These are phyloP conservation scores for Podospora pseudopauciseta DNA, from an alignment of 495 filamentous ascomycete genomes.

Conservation along the genomic window DNA sequence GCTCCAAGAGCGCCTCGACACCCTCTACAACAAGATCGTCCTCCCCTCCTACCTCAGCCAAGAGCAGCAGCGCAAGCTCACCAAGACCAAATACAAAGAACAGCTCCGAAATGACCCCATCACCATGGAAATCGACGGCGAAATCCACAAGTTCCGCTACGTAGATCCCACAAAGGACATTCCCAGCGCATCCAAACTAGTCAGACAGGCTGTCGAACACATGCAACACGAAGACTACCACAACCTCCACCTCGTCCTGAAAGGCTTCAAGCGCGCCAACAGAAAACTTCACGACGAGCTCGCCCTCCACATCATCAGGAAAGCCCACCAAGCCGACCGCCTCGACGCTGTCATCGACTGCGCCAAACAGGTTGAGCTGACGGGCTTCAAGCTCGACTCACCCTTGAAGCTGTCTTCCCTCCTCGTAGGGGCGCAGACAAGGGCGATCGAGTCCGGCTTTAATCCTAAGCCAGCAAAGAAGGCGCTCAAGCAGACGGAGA, in stretches of 20 bases:
- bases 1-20: constrained; percentile 42
- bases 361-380: constrained; percentile 44
- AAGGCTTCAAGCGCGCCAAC: constrained; percentile 45
- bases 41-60: constrained; percentile 57
- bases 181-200: constrained; percentile 31
- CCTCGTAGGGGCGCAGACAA: constrained; percentile 50
- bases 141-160: constrained; percentile 53
- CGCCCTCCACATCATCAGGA: constrained; percentile 42
- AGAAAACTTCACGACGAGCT: constrained; percentile 30
- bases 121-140: constrained; percentile 56
- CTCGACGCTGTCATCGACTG: constrained; percentile 52
- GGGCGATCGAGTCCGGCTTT: constrained; percentile 45
- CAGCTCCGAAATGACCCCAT: constrained; percentile 57
- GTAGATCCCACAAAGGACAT: constrained; percentile 33
- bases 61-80: constrained; percentile 54
- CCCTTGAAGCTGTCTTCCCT: constrained; percentile 42
- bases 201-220: constrained; percentile 40
- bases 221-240: constrained; percentile 61
- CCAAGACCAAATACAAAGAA: constrained; percentile 47
- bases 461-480: constrained; percentile 31
- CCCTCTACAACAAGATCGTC: constrained; percentile 61
- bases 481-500: constrained; percentile 45
- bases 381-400: constrained; percentile 48
- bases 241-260: constrained; percentile 56
- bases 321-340: constrained; percentile 36